Base-by-base conservation (phyloP, 2,329 filamentous ascomycete species). In the Epichloe sibirici region DNA sequence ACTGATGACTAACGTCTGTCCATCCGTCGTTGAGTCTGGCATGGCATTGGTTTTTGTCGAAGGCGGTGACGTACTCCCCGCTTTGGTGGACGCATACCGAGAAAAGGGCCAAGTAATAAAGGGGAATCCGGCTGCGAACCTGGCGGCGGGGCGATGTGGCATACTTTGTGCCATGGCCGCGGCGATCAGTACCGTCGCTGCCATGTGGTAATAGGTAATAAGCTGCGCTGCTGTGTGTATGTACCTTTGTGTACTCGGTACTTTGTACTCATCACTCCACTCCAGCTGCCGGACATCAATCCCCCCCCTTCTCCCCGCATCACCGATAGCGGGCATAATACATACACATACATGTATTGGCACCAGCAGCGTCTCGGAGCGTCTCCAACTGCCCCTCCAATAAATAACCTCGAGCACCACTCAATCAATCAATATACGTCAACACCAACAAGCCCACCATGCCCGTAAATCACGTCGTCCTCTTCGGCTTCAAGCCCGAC, bases 401-500 rank as follows among this genome's bases (percentile, higher is more conserved):
- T 7, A 15, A 17, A 48, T 4, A 17, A 46, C 11, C 15, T 48
- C 31, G 25, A 34, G 34, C 25, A 28, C 34, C 21, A 25, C 8
- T 17, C n/a, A 21, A 21, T 17, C n/a, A 21, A 21, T 21, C 2
- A 2, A 21, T 21, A 15, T 9, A 42, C 9, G 9, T 7, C 40
- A 11, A 21, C n/a, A 4, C n/a, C 39, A 48, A 8, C 21, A n/a
- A 15, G 7, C 13, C 5, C 17, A 45, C 13, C 21, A 55, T 55
- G 54, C 5, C 42, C 4, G 43, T 53, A 21, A 37, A 38, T 4
- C 54, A 55, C 54, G 34, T 55, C 34, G 54, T 55, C 43, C 34
- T 48, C 11, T 35, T 55, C 6, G 42, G 25, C 39, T 55, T 55
- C 49, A 53, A 53, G 48, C 42, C 48, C 38, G 51, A 48, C 12